Evolutionary conservation across 2,329 filamentous ascomycete genomes (phyloP).

Genomic region (Venturia oleaginea): DNA sequence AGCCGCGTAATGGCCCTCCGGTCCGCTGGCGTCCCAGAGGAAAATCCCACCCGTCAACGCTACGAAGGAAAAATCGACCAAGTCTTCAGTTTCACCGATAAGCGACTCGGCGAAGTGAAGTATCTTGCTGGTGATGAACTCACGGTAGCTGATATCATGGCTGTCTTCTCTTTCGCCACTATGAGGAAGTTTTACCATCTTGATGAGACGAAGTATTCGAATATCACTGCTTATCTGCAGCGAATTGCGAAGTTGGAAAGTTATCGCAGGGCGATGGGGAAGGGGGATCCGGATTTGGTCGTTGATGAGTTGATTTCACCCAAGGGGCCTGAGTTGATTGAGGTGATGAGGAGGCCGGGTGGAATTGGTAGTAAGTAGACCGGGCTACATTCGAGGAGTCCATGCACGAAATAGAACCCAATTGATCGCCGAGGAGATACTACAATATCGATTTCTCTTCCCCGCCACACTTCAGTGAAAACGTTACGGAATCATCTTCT

Average conservation of each 20-base stretch:
- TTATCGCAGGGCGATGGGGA: slow-evolving; percentile 24
- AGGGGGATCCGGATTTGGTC: slow-evolving; percentile 24
- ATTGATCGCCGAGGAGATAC: not conserved
- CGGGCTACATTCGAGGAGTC: not conserved
- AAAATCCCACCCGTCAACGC: slow-evolving; percentile 24
- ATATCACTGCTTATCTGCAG: slow-evolving; percentile 23
- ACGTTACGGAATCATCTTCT: too few relatives aligned
- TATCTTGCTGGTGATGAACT: slow-evolving; percentile 55
- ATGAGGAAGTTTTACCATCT: slow-evolving; percentile 35
- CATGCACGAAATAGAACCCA: not conserved
- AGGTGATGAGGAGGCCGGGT: not conserved
- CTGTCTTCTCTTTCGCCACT: slow-evolving; percentile 51
- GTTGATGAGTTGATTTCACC: slow-evolving; percentile 15
- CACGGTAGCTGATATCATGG: slow-evolving; percentile 59
- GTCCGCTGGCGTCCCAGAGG: slow-evolving; percentile 16
- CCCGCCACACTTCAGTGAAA: too few relatives aligned
- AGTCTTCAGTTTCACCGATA: slow-evolving; percentile 40
- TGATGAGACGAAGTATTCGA: slow-evolving; percentile 17
- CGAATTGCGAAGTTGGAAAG: slow-evolving; percentile 20
- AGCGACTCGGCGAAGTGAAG: slow-evolving; percentile 36
- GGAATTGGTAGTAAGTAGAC: not conserved
- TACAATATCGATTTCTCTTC: not conserved
- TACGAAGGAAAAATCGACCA: slow-evolving; percentile 14
- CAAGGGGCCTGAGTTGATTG: slow-evolving; percentile 14
- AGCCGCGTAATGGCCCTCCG: slow-evolving; percentile 23